Conservation (phyloP, 164 flowering plant genomes). For the Stephania japonica region DNA sequence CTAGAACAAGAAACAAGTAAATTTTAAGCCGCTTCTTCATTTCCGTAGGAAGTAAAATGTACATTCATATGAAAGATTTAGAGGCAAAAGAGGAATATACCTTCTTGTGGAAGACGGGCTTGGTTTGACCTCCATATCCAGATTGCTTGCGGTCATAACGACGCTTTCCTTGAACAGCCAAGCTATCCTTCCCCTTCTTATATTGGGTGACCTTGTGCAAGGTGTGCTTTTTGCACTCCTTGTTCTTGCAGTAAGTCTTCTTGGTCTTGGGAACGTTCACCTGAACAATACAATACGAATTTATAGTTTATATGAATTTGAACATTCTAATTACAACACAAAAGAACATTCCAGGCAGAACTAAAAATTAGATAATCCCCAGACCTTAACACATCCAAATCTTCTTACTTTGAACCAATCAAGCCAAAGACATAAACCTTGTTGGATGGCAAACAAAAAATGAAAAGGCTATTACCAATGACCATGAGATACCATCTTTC, state of each 20-base stretch:
- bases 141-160: constrained; percentile 19
- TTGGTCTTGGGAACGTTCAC: constrained; percentile 20
- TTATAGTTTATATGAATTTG: neutral
- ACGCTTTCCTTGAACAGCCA: constrained; percentile 18
- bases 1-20: neutral
- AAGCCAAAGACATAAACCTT: too few species aligned
- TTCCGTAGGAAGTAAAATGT: neutral
- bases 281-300: neutral
- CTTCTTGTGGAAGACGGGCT: constrained; percentile 19
- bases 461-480: too few species aligned
- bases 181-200: constrained; percentile 18
- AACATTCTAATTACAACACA: neutral
- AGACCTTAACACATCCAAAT: neutral
- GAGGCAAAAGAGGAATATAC: neutral
- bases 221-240: constrained; percentile 20
- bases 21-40: neutral
- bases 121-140: constrained; percentile 17
- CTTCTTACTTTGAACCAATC: neutral
- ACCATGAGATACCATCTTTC: too few species aligned
- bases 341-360: neutral
- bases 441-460: too few species aligned
- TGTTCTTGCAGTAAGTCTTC: constrained; percentile 18
- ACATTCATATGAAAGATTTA: neutral
- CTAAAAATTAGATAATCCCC: neutral
- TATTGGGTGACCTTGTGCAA: constrained; percentile 19